Evolutionary conservation across 345 rosid genomes (phyloP).

Genomic region (Ceriops tagal): DNA sequence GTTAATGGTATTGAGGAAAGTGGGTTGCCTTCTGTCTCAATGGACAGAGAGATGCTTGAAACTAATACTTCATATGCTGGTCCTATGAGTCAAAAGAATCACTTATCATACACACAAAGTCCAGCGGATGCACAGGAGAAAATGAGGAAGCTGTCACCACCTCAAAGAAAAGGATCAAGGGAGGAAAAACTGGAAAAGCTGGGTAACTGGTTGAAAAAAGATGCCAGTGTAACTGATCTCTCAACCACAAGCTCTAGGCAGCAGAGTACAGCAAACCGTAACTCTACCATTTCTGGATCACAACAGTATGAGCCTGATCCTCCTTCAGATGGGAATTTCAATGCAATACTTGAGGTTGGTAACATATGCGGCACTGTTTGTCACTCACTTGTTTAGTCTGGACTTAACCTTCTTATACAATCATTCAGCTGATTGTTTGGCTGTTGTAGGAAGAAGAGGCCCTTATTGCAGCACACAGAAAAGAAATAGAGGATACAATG

Average conservation of each 20-base stretch:
- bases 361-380: constrained; percentile 7
- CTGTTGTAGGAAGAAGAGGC: constrained; percentile 84
- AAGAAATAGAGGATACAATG: constrained; percentile 99
- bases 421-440: neutral
- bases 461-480: constrained; percentile 82
- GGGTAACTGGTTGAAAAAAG: constrained; percentile 53
- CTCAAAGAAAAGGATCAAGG: constrained; percentile 66
- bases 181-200: constrained; percentile 70
- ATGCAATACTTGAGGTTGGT: constrained; percentile 81
- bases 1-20: constrained; percentile 53
- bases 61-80: constrained; percentile 42
- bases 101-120: constrained; percentile 47
- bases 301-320: constrained; percentile 50
- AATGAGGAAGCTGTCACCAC: constrained; percentile 74
- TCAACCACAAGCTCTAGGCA: constrained; percentile 41
- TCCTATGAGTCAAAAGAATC: constrained; percentile 46
- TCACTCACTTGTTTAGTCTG: neutral
- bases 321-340: constrained; percentile 58
- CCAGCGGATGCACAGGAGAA: constrained; percentile 64
- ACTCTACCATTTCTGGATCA: constrained; percentile 39
- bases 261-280: constrained; percentile 36
- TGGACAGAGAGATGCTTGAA: constrained; percentile 60
- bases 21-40: constrained; percentile 41
- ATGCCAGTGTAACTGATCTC: constrained; percentile 45
- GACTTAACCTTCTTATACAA: neutral